phyloP scores from a whole-genome alignment of 441 rosid genomes.

The Corymbia citriodora region DNA sequence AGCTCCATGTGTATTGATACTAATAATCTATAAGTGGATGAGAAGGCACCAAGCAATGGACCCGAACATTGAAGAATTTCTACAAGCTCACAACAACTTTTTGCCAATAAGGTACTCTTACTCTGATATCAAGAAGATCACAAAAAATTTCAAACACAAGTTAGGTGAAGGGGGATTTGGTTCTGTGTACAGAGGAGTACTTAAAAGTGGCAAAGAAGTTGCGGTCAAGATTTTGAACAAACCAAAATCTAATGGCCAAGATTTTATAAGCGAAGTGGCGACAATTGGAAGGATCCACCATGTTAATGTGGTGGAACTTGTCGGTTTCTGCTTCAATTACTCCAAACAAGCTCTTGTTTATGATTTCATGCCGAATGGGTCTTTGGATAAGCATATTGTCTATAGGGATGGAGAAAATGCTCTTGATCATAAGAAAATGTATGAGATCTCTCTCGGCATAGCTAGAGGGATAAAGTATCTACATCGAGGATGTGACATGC shows the following conservation, averaged over 20 bases:
- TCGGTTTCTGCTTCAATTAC: too few species aligned
- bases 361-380: too few species aligned
- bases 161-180: background rate
- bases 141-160: background rate
- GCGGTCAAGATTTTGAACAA: background rate
- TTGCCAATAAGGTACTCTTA: background rate
- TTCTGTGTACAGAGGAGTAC: background rate
- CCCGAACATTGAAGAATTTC: background rate
- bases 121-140: background rate
- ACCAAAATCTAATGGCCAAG: background rate
- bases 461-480: too few species aligned
- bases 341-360: too few species aligned
- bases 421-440: too few species aligned
- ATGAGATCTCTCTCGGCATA: too few species aligned
- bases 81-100: background rate
- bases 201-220: background rate
- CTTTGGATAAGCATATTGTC: too few species aligned
- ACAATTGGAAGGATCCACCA: too few species aligned
- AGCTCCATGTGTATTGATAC: background rate
- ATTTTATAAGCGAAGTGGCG: background rate
- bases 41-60: background rate
- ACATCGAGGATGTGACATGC: too few species aligned
- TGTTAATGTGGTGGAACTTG: too few species aligned
- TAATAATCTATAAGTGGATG: background rate
- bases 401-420: too few species aligned